Evolutionary conservation across 2,329 filamentous ascomycete species (phyloP).

Genomic region (Trichoderma gracile): DNA sequence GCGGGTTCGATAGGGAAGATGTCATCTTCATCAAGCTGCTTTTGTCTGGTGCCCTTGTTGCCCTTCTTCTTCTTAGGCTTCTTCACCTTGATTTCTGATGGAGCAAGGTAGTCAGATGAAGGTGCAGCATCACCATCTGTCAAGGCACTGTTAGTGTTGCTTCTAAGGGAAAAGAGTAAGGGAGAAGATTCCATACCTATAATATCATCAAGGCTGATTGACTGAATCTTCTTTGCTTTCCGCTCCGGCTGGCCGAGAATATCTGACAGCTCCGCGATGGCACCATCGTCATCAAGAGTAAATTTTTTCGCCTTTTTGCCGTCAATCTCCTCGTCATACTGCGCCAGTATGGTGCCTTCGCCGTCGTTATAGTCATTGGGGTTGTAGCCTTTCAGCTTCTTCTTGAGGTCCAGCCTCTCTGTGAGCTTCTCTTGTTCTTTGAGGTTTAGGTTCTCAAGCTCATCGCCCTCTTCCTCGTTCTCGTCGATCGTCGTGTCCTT

Average conservation of each 20-base stretch:
- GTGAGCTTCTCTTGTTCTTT: constrained; percentile 70
- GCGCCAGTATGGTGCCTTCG: constrained; percentile 70
- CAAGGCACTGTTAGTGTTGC: background rate
- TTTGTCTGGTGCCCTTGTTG: constrained; percentile 71
- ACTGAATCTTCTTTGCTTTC: constrained; percentile 63
- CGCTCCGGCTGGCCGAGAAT: constrained; percentile 54
- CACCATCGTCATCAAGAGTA: constrained; percentile 77
- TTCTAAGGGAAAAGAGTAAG: background rate
- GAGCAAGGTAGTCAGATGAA: constrained; percentile 83
- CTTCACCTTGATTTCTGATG: constrained; percentile 85
- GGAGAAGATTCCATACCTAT: constrained; percentile 44
- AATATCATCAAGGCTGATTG: constrained; percentile 80
- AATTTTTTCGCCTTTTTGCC: constrained; percentile 89
- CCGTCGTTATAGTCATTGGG: constrained; percentile 71
- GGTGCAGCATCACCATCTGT: constrained; percentile 37
- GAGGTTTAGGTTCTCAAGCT: constrained; percentile 76
- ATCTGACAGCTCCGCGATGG: constrained; percentile 63
- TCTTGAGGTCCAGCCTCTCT: constrained; percentile 82
- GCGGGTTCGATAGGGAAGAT: constrained; percentile 50
- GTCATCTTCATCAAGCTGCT: constrained; percentile 64
- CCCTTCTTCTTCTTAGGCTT: constrained; percentile 98
- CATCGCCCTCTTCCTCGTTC: constrained; percentile 83
- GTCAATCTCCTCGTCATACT: constrained; percentile 94
- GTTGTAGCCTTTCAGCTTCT: constrained; percentile 86
- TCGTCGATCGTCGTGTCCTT: constrained; percentile 87